Percentiles rank a stretch among this genome's conserved stretches.
Evolutionary conservation across 2,329 filamentous ascomycete species (phyloP).

Genomic region (Fusarium pininemorale): DNA sequence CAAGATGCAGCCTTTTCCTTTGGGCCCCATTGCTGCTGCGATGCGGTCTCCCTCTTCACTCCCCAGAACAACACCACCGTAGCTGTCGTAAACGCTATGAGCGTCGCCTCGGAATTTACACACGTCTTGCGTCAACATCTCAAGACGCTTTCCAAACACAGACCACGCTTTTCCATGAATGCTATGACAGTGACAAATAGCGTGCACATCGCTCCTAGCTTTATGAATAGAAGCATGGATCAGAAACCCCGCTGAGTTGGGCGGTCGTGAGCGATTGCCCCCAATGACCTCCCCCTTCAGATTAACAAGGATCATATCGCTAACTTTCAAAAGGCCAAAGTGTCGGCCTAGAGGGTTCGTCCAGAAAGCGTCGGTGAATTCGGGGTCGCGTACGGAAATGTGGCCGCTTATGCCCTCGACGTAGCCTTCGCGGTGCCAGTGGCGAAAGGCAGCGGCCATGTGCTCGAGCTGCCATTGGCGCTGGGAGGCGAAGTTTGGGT

Average conservation of each 20-base stretch:
- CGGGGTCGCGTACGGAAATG: constrained; percentile 72
- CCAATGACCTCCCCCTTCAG: constrained; percentile 68
- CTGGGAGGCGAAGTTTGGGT: constrained; percentile 37
- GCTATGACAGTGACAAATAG: constrained; percentile 74
- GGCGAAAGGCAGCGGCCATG: constrained; percentile 73
- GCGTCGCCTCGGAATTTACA: constrained; percentile 69
- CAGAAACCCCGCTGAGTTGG: constrained; percentile 74
- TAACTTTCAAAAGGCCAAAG: constrained; percentile 68
- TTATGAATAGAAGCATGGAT: constrained; percentile 74
- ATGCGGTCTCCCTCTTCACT: constrained; percentile 71
- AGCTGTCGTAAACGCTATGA: constrained; percentile 70
- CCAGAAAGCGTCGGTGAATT: constrained; percentile 70
- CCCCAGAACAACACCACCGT: constrained; percentile 62
- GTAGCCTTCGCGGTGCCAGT: constrained; percentile 72
- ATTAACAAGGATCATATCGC: constrained; percentile 75
- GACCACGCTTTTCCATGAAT: constrained; percentile 73
- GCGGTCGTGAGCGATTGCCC: constrained; percentile 66
- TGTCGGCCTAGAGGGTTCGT: constrained; percentile 72
- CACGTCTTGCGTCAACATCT: constrained; percentile 75
- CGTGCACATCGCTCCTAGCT: constrained; percentile 70
- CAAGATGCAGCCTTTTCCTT: constrained; percentile 69
- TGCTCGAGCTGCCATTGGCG: constrained; percentile 60
- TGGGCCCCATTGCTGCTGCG: constrained; percentile 66
- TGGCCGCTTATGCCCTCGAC: constrained; percentile 76
- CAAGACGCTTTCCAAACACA: constrained; percentile 68